Conservation (phyloP, 306 rosid genomes). For the Trifolium fragiferum region DNA sequence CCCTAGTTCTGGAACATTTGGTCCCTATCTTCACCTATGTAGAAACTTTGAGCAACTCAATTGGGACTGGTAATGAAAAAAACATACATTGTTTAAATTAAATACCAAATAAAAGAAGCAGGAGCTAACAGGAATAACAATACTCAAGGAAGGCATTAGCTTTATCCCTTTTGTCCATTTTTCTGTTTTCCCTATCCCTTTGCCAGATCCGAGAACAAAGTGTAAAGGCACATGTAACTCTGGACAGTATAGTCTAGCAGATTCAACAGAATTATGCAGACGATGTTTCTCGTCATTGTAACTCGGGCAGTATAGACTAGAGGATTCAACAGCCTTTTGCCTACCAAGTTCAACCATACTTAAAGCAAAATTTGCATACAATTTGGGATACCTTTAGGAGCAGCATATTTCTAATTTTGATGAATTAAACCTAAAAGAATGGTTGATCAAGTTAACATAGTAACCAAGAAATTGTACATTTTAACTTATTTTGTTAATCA, state of each 20-base stretch:
- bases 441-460: neutral
- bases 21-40: slow-evolving; percentile 40
- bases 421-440: slow-evolving; percentile 16
- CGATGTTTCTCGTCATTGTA: neutral
- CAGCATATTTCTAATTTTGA: slow-evolving; percentile 19
- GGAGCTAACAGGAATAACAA: slow-evolving; percentile 44
- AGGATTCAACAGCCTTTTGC: too few relatives aligned
- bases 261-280: slow-evolving; percentile 41
- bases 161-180: slow-evolving; percentile 49
- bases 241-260: slow-evolving; percentile 11
- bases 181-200: slow-evolving; percentile 44
- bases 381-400: neutral
- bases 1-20: slow-evolving; percentile 43
- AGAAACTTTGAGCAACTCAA: slow-evolving; percentile 32
- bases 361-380: slow-evolving; percentile 12
- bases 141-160: slow-evolving; percentile 50
- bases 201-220: slow-evolving; percentile 66
- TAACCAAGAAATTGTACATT: slow-evolving; percentile 1
- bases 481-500: slow-evolving; percentile 6
- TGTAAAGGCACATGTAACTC: slow-evolving; percentile 46
- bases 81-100: slow-evolving; percentile 33
- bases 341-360: too few relatives aligned
- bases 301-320: neutral
- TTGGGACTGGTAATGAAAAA: slow-evolving; percentile 32
- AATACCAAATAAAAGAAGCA: slow-evolving; percentile 45